Conservation (phyloP, 2,329 filamentous ascomycete species). For the Berkeleyomyces basicola region DNA sequence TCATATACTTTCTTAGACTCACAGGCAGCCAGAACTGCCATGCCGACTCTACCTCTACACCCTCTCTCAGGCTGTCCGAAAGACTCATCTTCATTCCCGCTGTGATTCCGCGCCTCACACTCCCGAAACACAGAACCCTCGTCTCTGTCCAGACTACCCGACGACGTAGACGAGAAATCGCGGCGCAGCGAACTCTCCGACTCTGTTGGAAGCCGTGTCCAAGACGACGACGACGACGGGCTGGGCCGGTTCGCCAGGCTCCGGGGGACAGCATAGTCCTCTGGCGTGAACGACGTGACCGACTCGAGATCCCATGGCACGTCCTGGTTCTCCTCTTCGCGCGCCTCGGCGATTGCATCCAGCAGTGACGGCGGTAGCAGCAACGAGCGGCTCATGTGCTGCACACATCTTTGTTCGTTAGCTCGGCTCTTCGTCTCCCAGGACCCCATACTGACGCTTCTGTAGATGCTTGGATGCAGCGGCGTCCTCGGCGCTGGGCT, state of each 20-base stretch:
- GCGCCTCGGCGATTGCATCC: neutral
- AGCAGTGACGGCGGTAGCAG: neutral
- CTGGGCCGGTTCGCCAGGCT: neutral
- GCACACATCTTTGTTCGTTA: no score
- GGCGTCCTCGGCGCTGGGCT: neutral
- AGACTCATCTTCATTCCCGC: no score
- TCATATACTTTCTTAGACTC: no score
- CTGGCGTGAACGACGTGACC: constrained; percentile 10
- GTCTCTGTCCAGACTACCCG: no score
- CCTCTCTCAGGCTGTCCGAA: no score
- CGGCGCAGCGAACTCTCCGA: neutral
- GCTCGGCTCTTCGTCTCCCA: no score
- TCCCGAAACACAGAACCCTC: no score
- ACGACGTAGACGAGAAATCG: no score
- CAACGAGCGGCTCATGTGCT: neutral
- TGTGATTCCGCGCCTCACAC: no score
- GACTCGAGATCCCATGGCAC: constrained; percentile 7
- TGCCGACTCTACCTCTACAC: no score
- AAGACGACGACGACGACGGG: neutral
- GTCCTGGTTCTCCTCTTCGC: neutral
- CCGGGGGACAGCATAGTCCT: constrained; percentile 2
- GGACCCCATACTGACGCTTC: neutral
- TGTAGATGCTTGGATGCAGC: neutral
- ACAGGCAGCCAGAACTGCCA: no score
- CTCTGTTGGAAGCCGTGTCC: neutral